phyloP scores from a whole-genome alignment of 768 basidiomycete genomes.

The Asterophora lycoperdoides region DNA sequence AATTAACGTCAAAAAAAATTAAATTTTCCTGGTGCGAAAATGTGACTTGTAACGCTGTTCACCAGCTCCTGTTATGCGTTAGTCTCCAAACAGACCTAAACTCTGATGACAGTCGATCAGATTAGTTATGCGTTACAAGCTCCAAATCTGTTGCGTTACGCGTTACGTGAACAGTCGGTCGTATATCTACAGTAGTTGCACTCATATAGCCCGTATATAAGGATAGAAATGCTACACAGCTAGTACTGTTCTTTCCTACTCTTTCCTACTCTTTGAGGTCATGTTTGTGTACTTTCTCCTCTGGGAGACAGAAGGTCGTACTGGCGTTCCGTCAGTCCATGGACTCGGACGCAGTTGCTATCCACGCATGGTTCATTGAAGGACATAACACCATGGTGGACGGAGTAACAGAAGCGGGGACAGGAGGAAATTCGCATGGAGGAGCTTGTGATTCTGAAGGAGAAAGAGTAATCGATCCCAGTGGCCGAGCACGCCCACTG shows the following conservation, averaged over 20 bases:
- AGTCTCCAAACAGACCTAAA: too few species aligned
- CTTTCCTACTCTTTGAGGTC: slow-evolving; percentile 50
- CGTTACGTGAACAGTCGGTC: too few species aligned
- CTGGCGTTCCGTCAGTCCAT: slow-evolving; percentile 49
- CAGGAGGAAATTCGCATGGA: slow-evolving; percentile 34
- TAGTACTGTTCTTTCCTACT: too few species aligned
- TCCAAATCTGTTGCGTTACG: too few species aligned
- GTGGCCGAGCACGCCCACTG: too few species aligned
- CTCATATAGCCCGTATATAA: slow-evolving; percentile 8
- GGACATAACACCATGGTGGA: slow-evolving; percentile 29
- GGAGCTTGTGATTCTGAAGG: neutral
- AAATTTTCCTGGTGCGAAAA: too few species aligned
- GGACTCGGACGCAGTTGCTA: neutral
- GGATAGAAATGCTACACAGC: slow-evolving; percentile 57
- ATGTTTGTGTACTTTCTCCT: slow-evolving; percentile 57
- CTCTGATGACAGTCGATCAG: too few species aligned
- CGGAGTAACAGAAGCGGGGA: slow-evolving; percentile 41
- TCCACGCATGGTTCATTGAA: neutral
- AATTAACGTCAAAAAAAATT: too few species aligned
- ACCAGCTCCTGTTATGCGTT: too few species aligned
- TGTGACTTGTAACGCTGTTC: too few species aligned
- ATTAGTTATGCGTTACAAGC: too few species aligned
- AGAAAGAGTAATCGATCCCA: slow-evolving; percentile 1
- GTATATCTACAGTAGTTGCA: too few species aligned
- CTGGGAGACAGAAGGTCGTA: slow-evolving; percentile 51